Evolutionary conservation across 2,329 filamentous ascomycete genomes (phyloP).

Genomic region (Arachnopeziza araneosa): DNA sequence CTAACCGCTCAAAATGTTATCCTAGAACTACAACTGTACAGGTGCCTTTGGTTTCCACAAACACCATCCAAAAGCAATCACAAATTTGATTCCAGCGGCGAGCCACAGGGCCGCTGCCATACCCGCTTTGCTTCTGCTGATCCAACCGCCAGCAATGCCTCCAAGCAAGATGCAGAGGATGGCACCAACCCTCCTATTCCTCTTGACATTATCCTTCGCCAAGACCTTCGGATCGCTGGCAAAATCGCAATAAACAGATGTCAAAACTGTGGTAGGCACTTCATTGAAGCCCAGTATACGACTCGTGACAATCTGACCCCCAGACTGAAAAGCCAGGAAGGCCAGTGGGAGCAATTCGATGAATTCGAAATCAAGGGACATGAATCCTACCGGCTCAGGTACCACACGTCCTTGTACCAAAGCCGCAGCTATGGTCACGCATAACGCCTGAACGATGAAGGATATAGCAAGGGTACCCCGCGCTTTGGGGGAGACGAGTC

Average conservation of each 20-base stretch:
- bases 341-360: conserved; percentile 40
- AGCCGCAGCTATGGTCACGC: conserved; percentile 47
- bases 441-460: conserved; percentile 46
- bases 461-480: conserved; percentile 41
- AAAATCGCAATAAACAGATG: conserved; percentile 76
- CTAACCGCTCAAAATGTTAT: too few relatives aligned
- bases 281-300: conserved; percentile 63
- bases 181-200: conserved; percentile 46
- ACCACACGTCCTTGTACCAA: conserved; percentile 44
- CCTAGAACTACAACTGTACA: too few relatives aligned
- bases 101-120: conserved; percentile 46
- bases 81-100: conserved; percentile 43
- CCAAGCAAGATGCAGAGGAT: conserved; percentile 47
- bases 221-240: conserved; percentile 60
- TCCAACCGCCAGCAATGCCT: conserved; percentile 48
- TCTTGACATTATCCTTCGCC: conserved; percentile 41
- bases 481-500: conserved; percentile 34
- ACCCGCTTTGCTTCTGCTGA: conserved; percentile 45
- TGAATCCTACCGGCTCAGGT: conserved; percentile 36
- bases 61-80: conserved; percentile 53
- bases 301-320: conserved; percentile 72
- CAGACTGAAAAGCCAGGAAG: conserved; percentile 63
- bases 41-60: conserved; percentile 44
- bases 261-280: conserved; percentile 73
- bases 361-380: conserved; percentile 31